phyloP scores from a whole-genome alignment of 2,329 filamentous ascomycete species.

The Fusarium austroafricanum region DNA sequence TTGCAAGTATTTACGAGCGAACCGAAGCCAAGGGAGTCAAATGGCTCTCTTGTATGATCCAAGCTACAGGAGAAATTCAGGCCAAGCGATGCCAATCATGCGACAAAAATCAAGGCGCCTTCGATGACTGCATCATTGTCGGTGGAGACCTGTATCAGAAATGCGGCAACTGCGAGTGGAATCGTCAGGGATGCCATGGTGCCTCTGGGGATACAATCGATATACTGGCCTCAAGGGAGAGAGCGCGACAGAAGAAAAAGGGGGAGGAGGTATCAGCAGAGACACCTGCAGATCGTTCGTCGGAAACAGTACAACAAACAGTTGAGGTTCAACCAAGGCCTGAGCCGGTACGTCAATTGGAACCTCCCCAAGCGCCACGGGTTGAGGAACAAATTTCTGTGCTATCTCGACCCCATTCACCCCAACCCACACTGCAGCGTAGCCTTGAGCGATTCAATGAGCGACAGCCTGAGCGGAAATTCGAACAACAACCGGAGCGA shows the following conservation, averaged over 20 bases:
- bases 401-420: constrained; percentile 16
- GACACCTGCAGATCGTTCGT: not conserved
- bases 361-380: not conserved
- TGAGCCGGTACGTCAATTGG: not conserved
- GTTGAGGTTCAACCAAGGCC: constrained; percentile 22
- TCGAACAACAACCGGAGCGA: constrained; percentile 1
- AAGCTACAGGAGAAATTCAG: constrained; percentile 60
- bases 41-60: constrained; percentile 63
- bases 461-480: not conserved
- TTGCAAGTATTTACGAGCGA: constrained; percentile 56
- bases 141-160: constrained; percentile 57
- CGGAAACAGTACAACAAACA: constrained; percentile 18
- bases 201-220: constrained; percentile 45
- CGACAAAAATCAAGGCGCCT: constrained; percentile 57
- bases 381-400: constrained; percentile 15
- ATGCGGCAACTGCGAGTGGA: constrained; percentile 66
- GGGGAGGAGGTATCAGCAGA: constrained; percentile 7
- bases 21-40: constrained; percentile 57
- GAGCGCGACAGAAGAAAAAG: constrained; percentile 28
- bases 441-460: constrained; percentile 3
- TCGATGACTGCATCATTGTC: constrained; percentile 59
- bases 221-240: constrained; percentile 27
- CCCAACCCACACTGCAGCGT: constrained; percentile 11
- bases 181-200: constrained; percentile 53
- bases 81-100: constrained; percentile 56